A percentile compares a stretch with the other conserved stretches of the same genome.
These are phyloP conservation scores for Planoprotostelium fungivorum DNA, from an alignment of 78 protist genomes.

Conservation along the genomic window DNA sequence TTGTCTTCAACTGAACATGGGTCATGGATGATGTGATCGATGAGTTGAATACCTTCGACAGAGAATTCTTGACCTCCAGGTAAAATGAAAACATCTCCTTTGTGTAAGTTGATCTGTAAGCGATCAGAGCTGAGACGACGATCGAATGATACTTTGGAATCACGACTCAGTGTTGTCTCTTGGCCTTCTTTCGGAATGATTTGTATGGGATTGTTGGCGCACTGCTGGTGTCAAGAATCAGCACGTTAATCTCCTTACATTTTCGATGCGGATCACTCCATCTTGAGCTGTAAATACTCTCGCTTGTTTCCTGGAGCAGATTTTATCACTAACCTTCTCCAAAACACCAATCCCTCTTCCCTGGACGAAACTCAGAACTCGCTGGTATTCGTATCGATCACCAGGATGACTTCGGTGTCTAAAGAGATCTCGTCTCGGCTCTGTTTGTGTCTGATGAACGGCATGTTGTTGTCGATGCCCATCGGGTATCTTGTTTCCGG, in stretches of 20 bases:
- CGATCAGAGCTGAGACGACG: neutral
- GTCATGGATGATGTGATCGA: neutral
- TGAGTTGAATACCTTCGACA: neutral
- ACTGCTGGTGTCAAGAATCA: neutral
- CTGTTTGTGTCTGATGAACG: too few relatives aligned
- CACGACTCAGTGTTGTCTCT: neutral
- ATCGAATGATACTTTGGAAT: neutral
- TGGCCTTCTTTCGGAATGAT: neutral
- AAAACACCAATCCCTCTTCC: neutral
- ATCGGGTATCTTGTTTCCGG: too few relatives aligned
- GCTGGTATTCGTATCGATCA: too few relatives aligned
- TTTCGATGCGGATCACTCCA: neutral
- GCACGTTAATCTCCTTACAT: neutral
- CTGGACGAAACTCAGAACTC: too few relatives aligned
- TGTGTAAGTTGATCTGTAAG: neutral
- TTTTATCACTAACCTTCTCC: neutral
- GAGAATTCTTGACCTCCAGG: neutral
- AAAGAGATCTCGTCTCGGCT: too few relatives aligned
- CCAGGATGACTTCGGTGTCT: too few relatives aligned
- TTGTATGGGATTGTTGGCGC: neutral
- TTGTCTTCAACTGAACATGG: neutral
- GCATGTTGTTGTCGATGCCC: too few relatives aligned
- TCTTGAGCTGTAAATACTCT: neutral
- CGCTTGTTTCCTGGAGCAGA: neutral
- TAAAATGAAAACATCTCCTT: neutral